phyloP scores from a whole-genome alignment of 177 flowering plant species.

The Vitis hybrid region DNA sequence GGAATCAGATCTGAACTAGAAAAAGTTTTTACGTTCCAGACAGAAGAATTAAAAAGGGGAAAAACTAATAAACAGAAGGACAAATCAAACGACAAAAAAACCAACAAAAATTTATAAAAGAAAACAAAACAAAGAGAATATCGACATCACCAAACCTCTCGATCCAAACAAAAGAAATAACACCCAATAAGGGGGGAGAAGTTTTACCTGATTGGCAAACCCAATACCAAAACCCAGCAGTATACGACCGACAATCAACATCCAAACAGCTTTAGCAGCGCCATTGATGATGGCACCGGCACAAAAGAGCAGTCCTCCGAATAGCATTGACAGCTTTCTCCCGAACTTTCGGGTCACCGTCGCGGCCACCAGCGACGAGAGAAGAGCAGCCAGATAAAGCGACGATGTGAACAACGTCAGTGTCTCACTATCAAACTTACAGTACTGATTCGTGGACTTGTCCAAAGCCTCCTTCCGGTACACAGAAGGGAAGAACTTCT shows the following conservation, averaged over 20 bases:
- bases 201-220: conserved; percentile 70
- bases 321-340: conserved; percentile 56
- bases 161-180: background rate
- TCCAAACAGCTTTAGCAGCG: conserved; percentile 49
- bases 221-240: conserved; percentile 81
- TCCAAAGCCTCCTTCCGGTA: conserved; percentile 36
- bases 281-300: conserved; percentile 68
- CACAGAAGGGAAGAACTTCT: conserved; percentile 62
- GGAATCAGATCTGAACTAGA: conserved; percentile 10
- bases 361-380: conserved; percentile 65
- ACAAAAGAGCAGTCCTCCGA: conserved; percentile 61
- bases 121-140: background rate
- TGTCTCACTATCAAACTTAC: conserved; percentile 63
- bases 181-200: background rate
- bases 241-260: conserved; percentile 78
- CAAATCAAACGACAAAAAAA: conserved; percentile 5
- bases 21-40: too few relatives aligned
- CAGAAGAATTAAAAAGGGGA: background rate
- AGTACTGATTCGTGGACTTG: conserved; percentile 59
- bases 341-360: conserved; percentile 60
- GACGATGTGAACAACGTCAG: conserved; percentile 83
- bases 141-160: background rate
- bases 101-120: background rate
- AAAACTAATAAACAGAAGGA: background rate
- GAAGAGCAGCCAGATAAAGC: conserved; percentile 67